Percentiles rank a stretch among this genome's conserved stretches.
These are phyloP conservation scores for Bocquillonia castaneifolia DNA, from an alignment of 441 rosid genomes.

Conservation along the genomic window DNA sequence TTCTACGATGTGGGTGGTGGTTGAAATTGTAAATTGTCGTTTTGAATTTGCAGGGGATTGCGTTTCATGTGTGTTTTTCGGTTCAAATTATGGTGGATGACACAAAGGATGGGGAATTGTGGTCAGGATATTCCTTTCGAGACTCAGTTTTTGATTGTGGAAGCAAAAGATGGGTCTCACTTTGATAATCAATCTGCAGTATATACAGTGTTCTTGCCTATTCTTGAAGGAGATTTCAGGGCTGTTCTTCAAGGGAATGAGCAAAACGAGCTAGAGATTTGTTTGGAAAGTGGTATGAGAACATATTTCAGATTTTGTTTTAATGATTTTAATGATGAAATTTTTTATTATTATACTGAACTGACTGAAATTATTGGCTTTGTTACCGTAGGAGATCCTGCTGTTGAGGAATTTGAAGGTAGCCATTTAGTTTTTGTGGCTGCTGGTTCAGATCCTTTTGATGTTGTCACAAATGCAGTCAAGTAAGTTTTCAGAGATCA, in stretches of 20 bases:
- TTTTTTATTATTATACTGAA: background rate
- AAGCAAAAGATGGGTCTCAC: conserved; percentile 40
- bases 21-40: background rate
- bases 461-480: conserved; percentile 54
- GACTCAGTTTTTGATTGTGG: conserved; percentile 56
- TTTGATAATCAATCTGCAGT: conserved; percentile 31
- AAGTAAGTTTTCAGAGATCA: conserved; percentile 35
- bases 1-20: conserved; percentile 2
- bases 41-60: conserved; percentile 42
- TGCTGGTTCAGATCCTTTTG: conserved; percentile 54
- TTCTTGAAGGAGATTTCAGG: conserved; percentile 62
- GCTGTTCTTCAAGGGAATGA: conserved; percentile 64
- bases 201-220: conserved; percentile 48
- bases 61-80: conserved; percentile 58
- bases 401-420: conserved; percentile 47
- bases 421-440: conserved; percentile 53
- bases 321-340: background rate
- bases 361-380: conserved; percentile 22
- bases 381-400: conserved; percentile 46
- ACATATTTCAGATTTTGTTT: background rate
- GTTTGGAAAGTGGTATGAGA: conserved; percentile 55
- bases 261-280: conserved; percentile 53
- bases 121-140: conserved; percentile 57
- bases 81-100: conserved; percentile 79
- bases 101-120: conserved; percentile 56